Evolutionary conservation across 805 yeast genomes (phyloP), one percentile per base, ranked within the genome.

Genomic region (Metschnikowia kunwiensis): DNA sequence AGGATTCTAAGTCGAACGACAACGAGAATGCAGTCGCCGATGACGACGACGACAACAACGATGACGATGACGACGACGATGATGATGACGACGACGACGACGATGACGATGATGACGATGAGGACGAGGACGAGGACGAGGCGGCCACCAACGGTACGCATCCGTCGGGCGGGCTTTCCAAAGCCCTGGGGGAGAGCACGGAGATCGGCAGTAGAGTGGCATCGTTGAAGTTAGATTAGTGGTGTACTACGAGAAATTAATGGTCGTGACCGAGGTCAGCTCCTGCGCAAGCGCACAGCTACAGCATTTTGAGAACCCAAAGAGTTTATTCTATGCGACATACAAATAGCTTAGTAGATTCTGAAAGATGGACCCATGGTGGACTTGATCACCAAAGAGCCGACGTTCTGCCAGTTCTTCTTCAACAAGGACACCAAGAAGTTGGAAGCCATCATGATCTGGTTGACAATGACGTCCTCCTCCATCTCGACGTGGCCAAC

Each of bases 381-480:
- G 51, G 96, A 87, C 81, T 93, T 93, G 80, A 93, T 83, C 69
- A 89, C 97, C 74, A 93, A 78, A 67, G 98, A 93, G 65, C 98
- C 98, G 69, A 93, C 97, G 77, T 93, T 93, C 82, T 93, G 99
- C 99, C 99, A 93, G 96, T 93, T 87, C 91, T 93, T 93, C 96
- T 93, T 93, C 74, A 93, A 82, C 75, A 93, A 78, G 57, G 99
- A 93, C 59, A 93, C 98, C 73, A 93, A 85, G 83, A 93, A 93
- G 96, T 93, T 93, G 59, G 95, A 80, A 58, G 99, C 80, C 93
- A 93, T 81, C 87, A 93, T 80, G 78, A 93, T 87, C 77, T 93
- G 98, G 82, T 91, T 86, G 63, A 85, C 95, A 66, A 93, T 77
- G 61, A 79, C 78, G 61, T 88, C 97, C 80, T 91, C 93, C 65